phyloP scores from a whole-genome alignment of 2,329 filamentous ascomycete genomes.

The Stachybotrys chartarum region DNA sequence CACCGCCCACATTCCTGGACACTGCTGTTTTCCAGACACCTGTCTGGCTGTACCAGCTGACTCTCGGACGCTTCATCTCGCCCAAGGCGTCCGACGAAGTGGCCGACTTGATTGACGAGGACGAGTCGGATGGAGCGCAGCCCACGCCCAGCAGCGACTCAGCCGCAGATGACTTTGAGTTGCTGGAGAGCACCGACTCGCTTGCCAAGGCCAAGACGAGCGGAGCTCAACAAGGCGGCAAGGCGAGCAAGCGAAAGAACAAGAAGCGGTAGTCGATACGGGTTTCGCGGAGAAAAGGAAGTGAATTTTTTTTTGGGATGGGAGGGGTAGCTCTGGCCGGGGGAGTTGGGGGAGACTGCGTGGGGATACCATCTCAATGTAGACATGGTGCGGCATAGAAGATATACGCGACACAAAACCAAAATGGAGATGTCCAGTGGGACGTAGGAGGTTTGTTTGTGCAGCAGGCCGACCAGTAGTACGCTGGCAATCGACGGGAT shows the following conservation, averaged over 20 bases:
- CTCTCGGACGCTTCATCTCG: constrained; percentile 42
- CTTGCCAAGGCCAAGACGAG: constrained; percentile 44
- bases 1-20: constrained; percentile 67
- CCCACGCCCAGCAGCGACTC: constrained; percentile 50
- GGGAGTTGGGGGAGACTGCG: too few species aligned
- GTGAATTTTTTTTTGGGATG: background rate
- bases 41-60: constrained; percentile 58
- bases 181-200: constrained; percentile 52
- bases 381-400: background rate
- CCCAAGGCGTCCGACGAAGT: constrained; percentile 26
- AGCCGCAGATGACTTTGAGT: constrained; percentile 53
- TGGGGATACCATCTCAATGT: background rate
- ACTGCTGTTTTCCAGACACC: constrained; percentile 79
- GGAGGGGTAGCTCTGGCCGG: background rate
- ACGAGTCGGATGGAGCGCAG: constrained; percentile 41
- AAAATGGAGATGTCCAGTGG: too few species aligned
- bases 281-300: background rate
- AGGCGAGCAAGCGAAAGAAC: constrained; percentile 45
- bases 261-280: constrained; percentile 43
- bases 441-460: too few species aligned
- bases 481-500: too few species aligned
- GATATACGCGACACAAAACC: too few species aligned
- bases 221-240: constrained; percentile 35
- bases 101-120: constrained; percentile 29
- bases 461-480: too few species aligned